Base-by-base conservation (phyloP, 2,329 filamentous ascomycete genomes). In the Aspergillus sojae region DNA sequence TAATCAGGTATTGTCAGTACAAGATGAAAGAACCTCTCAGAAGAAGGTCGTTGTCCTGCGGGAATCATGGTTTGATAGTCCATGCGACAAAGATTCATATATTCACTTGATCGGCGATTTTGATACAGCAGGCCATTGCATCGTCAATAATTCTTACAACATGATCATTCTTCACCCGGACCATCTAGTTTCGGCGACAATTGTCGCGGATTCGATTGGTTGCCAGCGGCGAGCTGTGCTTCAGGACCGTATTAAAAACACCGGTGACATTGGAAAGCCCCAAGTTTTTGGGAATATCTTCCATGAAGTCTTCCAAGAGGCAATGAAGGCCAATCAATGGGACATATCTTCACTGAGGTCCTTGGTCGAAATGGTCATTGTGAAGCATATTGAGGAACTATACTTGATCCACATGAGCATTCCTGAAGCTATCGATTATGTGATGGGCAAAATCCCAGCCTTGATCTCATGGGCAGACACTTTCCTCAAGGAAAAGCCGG, bases 251-350 rank as follows among this genome's bases (percentile, higher is more conserved):
- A 90, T 99, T 71, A 98, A 98, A 78, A 92, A 93, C 10, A 94
- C 93, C 0, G 91, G 89, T 71, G 91, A 93, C 68, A 85, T 92
- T 2, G 92, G 89, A 52, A 86, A 91, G 39, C 88, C 94, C 1
- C 88, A 97, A 70, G 88, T 98, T 0, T 98, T 98, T 74, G 95
- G 95, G 55, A 95, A 92, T 43, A 90, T 99, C 62, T 85, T 99
- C 16, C 95, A 99, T 75, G 94, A 98, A 74, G 88, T 98, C 26
- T 98, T 99, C 70, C 95, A 99, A 75, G 90, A 94, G 73, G 93
- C 94, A 2, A 81, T 99, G 72, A 88, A 92, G 74, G 87, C 86
- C 3, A 97, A 98, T 74, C 80, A 85, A 64, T 99, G 95, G 93
- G 90, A 91, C 65, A 80, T 85, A 0, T 76, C 79, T 0, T 96